These are phyloP conservation scores for Venturiaceae sp. DNA, from an alignment of 2,329 filamentous ascomycete genomes.

Conservation along the genomic window DNA sequence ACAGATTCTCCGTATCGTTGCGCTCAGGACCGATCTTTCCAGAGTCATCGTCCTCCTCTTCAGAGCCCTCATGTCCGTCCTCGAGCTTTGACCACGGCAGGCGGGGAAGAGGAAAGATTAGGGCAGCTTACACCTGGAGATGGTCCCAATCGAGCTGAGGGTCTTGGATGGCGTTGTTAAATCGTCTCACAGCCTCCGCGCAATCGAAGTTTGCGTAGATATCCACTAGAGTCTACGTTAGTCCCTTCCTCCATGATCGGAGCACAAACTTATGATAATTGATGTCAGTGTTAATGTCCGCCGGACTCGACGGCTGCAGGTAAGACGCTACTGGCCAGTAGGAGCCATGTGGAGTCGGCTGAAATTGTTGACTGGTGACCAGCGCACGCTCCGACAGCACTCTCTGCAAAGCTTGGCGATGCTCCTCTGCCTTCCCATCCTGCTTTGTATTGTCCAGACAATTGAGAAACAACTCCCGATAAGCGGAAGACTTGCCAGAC, in stretches of 20 bases:
- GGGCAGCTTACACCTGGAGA: too few species aligned
- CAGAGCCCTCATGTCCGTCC: too few species aligned
- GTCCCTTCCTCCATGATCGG: neutral
- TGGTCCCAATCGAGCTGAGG: too few species aligned
- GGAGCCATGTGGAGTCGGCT: neutral
- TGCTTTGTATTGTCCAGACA: neutral
- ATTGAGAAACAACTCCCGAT: neutral
- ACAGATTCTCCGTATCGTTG: too few species aligned
- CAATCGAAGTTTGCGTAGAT: neutral
- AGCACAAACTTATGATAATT: neutral
- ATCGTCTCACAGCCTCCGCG: neutral
- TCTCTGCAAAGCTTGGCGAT: neutral
- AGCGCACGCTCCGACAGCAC: neutral
- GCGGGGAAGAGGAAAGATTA: too few species aligned
- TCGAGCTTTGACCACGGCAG: too few species aligned
- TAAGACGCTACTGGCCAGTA: neutral
- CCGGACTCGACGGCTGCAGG: neutral
- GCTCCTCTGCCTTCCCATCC: neutral
- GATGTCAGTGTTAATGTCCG: neutral
- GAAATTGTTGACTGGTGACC: too few species aligned
- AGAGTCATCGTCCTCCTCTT: too few species aligned
- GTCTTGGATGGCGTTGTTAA: neutral
- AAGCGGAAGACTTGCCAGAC: neutral
- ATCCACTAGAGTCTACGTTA: neutral
- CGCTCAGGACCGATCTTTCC: too few species aligned